phyloP scores from a whole-genome alignment of 2,329 filamentous ascomycete species.

The Xylariaceae sp. region DNA sequence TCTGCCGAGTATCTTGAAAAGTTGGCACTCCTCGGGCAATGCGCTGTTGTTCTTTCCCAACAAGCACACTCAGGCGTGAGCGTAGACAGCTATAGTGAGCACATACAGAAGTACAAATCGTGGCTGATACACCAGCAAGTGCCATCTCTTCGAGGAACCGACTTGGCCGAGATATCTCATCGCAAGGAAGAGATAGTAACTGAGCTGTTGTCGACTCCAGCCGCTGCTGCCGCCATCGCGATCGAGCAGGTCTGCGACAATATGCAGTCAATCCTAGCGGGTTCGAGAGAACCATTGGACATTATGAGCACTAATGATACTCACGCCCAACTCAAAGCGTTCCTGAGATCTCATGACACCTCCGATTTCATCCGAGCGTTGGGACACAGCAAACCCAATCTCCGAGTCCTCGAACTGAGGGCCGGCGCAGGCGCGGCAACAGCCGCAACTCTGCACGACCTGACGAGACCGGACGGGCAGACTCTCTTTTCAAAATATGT shows the following conservation, averaged over 20 bases:
- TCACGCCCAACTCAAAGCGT: background rate
- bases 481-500: background rate
- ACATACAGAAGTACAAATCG: background rate
- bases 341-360: background rate
- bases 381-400: background rate
- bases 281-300: background rate
- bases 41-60: background rate
- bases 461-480: background rate
- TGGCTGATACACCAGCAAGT: background rate
- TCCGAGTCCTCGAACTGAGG: background rate
- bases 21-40: background rate
- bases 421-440: background rate
- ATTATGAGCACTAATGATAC: background rate
- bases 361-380: background rate
- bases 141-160: background rate
- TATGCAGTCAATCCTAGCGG: background rate
- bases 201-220: background rate
- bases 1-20: background rate
- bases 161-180: background rate
- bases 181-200: background rate
- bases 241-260: background rate
- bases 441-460: background rate
- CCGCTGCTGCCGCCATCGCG: background rate
- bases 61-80: background rate
- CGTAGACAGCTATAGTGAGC: background rate